Percentiles rank a stretch among this genome's conserved stretches.
These are phyloP conservation scores for Eurotiales sp. DNA, from an alignment of 2,329 filamentous ascomycete genomes.

Conservation along the genomic window DNA sequence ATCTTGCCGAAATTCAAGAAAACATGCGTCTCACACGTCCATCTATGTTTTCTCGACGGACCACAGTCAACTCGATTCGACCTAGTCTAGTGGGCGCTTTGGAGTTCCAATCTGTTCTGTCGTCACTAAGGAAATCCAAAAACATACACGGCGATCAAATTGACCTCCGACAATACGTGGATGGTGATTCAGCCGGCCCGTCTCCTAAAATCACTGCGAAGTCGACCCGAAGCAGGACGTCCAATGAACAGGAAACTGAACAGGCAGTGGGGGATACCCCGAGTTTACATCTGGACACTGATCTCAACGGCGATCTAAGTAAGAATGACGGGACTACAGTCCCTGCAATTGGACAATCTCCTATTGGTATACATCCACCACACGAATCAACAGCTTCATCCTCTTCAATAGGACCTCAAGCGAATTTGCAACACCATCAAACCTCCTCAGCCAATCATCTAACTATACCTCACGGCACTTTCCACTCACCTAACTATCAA, in stretches of 20 bases:
- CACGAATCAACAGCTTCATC: slow-evolving; percentile 30
- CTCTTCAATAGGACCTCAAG: slow-evolving; percentile 26
- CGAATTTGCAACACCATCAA: slow-evolving; percentile 19
- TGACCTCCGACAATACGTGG: slow-evolving; percentile 61
- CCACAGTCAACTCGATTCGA: slow-evolving; percentile 76
- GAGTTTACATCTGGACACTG: slow-evolving; percentile 24
- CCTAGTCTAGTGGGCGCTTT: slow-evolving; percentile 90
- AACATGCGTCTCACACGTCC: slow-evolving; percentile 87
- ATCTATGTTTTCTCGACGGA: slow-evolving; percentile 62
- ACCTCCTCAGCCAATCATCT: slow-evolving; percentile 39
- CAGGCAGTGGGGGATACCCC: slow-evolving; percentile 51
- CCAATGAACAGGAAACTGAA: not conserved
- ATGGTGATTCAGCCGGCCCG: slow-evolving; percentile 12
- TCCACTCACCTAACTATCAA: slow-evolving; percentile 36
- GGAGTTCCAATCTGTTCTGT: slow-evolving; percentile 86
- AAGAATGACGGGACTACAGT: not conserved
- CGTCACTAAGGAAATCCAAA: slow-evolving; percentile 78
- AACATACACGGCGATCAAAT: slow-evolving; percentile 70
- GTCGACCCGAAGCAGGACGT: not conserved
- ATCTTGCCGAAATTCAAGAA: slow-evolving; percentile 76
- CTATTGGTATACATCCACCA: not conserved
- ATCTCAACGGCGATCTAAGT: not conserved
- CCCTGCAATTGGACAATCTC: not conserved
- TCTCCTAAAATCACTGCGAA: slow-evolving; percentile 19
- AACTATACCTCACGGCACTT: slow-evolving; percentile 39